Percentiles rank a stretch among this genome's conserved stretches.
These are phyloP conservation scores for Tetragonia tetragonoides DNA, from an alignment of 148 eudicot species.

Conservation along the genomic window DNA sequence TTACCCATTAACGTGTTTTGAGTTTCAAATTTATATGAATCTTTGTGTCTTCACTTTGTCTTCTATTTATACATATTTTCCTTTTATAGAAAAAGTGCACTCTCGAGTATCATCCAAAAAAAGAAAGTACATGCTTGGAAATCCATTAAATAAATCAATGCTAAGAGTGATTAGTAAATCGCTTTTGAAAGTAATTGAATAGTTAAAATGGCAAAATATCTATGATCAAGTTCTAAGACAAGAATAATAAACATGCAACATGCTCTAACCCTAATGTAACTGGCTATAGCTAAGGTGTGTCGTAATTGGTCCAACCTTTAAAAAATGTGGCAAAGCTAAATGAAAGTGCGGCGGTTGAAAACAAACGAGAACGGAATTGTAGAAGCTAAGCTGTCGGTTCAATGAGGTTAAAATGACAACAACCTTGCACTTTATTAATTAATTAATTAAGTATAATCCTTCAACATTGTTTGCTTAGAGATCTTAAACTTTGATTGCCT, in stretches of 20 bases:
- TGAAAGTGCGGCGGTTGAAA: slow-evolving; percentile 13
- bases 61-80: too few relatives aligned
- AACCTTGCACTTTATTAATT: not conserved
- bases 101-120: too few relatives aligned
- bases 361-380: slow-evolving; percentile 7
- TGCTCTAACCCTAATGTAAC: not conserved
- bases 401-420: slow-evolving; percentile 10
- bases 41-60: too few relatives aligned
- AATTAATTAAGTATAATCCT: too few relatives aligned
- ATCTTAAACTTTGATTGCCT: slow-evolving; percentile 15
- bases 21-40: too few relatives aligned
- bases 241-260: not conserved
- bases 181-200: too few relatives aligned
- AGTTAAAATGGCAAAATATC: not conserved
- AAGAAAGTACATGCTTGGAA: too few relatives aligned
- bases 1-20: too few relatives aligned
- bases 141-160: too few relatives aligned
- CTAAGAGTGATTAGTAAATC: too few relatives aligned
- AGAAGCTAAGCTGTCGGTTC: slow-evolving; percentile 27
- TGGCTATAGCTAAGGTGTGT: not conserved
- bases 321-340: not conserved
- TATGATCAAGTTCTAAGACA: not conserved
- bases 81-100: too few relatives aligned
- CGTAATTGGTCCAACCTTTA: not conserved
- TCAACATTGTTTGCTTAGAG: slow-evolving; percentile 17